These are phyloP conservation scores for Schizothecium vesticola DNA, from an alignment of 495 filamentous ascomycete species.

Conservation along the genomic window DNA sequence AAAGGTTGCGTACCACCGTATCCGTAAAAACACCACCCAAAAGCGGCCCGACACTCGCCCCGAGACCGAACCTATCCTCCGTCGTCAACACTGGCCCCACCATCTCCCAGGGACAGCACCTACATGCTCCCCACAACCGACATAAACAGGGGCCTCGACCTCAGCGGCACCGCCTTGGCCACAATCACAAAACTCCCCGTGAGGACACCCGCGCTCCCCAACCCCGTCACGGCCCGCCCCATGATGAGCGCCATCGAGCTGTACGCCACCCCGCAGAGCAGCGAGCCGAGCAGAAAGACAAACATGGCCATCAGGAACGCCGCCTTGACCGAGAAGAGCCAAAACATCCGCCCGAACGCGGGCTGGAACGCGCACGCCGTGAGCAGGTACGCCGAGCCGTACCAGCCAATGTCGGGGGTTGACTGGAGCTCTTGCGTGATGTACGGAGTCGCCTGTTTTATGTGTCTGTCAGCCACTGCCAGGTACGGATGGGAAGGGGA, in stretches of 20 bases:
- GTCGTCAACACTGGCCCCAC: slow-evolving; percentile 31
- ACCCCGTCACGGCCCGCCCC: slow-evolving; percentile 53
- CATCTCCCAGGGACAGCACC: slow-evolving; percentile 3
- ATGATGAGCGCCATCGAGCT: slow-evolving; percentile 50
- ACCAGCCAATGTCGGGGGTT: slow-evolving; percentile 50
- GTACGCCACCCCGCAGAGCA: slow-evolving; percentile 50
- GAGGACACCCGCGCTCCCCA: slow-evolving; percentile 41
- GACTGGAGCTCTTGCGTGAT: slow-evolving; percentile 46
- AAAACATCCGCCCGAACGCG: slow-evolving; percentile 48
- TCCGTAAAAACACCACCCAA: slow-evolving; percentile 54
- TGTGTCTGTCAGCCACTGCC: background rate
- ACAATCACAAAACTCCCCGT: slow-evolving; percentile 45
- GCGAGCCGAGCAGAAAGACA: slow-evolving; percentile 49
- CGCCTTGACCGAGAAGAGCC: slow-evolving; percentile 40
- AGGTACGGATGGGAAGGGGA: background rate
- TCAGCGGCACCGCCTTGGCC: slow-evolving; percentile 44
- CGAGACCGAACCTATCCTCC: slow-evolving; percentile 33
- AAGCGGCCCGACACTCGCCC: slow-evolving; percentile 37
- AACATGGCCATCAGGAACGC: slow-evolving; percentile 37
- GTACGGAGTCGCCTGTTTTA: slow-evolving; percentile 21
- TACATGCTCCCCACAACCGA: slow-evolving; percentile 32
- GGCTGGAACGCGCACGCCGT: slow-evolving; percentile 39
- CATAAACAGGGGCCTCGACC: slow-evolving; percentile 39
- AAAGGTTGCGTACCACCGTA: slow-evolving; percentile 21
- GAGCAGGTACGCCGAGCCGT: slow-evolving; percentile 51